Conservation (phyloP, 2,329 filamentous ascomycete genomes). For the Colletotrichum tanaceti region DNA sequence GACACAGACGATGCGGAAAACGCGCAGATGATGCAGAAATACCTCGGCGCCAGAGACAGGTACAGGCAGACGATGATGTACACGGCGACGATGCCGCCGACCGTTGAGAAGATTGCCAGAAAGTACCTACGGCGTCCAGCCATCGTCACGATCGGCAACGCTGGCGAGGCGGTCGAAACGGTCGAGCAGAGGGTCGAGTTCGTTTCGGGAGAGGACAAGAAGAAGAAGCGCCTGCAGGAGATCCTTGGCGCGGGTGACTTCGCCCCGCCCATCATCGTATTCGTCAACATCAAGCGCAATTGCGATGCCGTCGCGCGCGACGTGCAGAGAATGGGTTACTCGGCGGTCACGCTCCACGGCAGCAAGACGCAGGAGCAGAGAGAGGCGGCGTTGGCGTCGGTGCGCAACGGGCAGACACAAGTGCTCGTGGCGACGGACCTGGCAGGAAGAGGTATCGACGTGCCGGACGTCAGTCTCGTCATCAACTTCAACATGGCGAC, state of each 20-base stretch:
- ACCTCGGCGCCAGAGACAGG: slow-evolving; percentile 78
- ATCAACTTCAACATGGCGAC: slow-evolving; percentile 99
- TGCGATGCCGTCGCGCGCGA: slow-evolving; percentile 95
- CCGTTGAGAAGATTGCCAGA: slow-evolving; percentile 94
- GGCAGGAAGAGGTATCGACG: slow-evolving; percentile 97
- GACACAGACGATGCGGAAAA: slow-evolving; percentile 94
- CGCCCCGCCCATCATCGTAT: slow-evolving; percentile 93
- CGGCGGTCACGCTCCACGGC: slow-evolving; percentile 89
- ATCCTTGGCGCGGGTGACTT: slow-evolving; percentile 86
- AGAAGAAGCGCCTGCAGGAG: slow-evolving; percentile 94
- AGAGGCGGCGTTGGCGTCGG: slow-evolving; percentile 88
- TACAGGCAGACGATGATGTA: slow-evolving; percentile 99
- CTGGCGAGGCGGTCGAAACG: slow-evolving; percentile 95
- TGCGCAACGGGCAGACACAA: slow-evolving; percentile 83
- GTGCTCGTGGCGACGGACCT: slow-evolving; percentile 96
- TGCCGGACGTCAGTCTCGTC: slow-evolving; percentile 91
- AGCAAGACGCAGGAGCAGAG: slow-evolving; percentile 98
- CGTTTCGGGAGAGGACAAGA: slow-evolving; percentile 88
- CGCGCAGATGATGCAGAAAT: slow-evolving; percentile 82
- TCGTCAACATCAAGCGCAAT: slow-evolving; percentile 99
- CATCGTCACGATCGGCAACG: slow-evolving; percentile 93
- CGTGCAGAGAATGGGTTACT: slow-evolving; percentile 94
- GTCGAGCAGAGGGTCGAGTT: slow-evolving; percentile 98
- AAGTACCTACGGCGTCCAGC: slow-evolving; percentile 95
- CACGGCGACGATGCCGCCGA: slow-evolving; percentile 95